A percentile compares a stretch with the other conserved stretches of the same genome.
These are phyloP conservation scores for Ophiostoma novo-ulmi DNA, from an alignment of 2,329 filamentous ascomycete genomes.

Conservation along the genomic window DNA sequence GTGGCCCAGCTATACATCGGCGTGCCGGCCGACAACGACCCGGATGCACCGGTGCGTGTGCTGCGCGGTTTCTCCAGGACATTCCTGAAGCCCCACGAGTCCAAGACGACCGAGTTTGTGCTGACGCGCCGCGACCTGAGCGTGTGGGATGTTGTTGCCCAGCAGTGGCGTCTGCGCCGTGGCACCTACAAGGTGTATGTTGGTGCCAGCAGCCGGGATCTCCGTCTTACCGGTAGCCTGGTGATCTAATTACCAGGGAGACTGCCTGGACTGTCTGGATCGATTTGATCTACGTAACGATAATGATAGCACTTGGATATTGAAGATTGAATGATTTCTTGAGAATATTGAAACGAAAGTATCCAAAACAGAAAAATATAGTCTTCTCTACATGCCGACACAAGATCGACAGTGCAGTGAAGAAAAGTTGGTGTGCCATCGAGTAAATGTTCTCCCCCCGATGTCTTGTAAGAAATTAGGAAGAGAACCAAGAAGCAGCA, in stretches of 20 bases:
- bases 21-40: conserved; percentile 25
- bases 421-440: conserved; percentile 13
- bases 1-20: conserved; percentile 31
- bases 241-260: neutral
- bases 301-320: neutral
- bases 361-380: too few relatives aligned
- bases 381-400: neutral
- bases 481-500: neutral
- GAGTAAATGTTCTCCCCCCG: neutral
- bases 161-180: conserved; percentile 56
- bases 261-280: neutral
- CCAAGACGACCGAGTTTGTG: conserved; percentile 44
- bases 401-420: conserved; percentile 14
- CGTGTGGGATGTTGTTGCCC: conserved; percentile 56
- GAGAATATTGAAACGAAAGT: neutral
- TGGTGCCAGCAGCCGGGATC: conserved; percentile 41
- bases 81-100: conserved; percentile 41
- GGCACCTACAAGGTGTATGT: conserved; percentile 38
- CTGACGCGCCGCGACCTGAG: conserved; percentile 61
- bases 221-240: conserved; percentile 33
- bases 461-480: too few relatives aligned
- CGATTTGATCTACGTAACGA: neutral
- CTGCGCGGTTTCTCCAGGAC: conserved; percentile 62
- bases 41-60: conserved; percentile 38
- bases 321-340: neutral